Evolutionary conservation across 2,329 filamentous ascomycete species (phyloP).

Genomic region (Fusarium coffeatum): DNA sequence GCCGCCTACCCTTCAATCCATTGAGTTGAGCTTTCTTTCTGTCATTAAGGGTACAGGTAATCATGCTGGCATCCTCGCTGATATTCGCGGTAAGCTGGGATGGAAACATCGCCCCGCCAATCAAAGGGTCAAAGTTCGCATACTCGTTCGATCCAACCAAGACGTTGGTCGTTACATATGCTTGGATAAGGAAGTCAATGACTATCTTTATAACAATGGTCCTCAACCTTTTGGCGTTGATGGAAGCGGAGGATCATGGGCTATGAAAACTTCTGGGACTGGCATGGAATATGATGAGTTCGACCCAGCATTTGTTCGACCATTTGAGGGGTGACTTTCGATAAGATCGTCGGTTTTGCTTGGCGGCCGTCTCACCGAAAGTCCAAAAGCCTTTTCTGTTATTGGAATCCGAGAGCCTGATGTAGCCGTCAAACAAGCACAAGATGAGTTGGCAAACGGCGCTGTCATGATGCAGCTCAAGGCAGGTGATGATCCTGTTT

Average conservation of each 20-base stretch:
- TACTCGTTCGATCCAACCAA: not conserved
- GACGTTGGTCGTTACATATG: not conserved
- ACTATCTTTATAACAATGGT: constrained; percentile 11
- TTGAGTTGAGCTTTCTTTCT: not conserved
- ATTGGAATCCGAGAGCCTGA: too few relatives aligned
- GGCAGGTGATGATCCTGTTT: too few relatives aligned
- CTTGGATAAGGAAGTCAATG: constrained; percentile 7
- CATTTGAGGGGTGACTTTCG: too few relatives aligned
- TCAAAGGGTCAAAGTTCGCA: not conserved
- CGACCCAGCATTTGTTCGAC: too few relatives aligned
- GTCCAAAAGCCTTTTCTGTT: too few relatives aligned
- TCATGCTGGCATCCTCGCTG: not conserved
- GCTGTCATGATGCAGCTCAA: too few relatives aligned
- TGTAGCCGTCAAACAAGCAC: too few relatives aligned
- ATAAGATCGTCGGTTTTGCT: too few relatives aligned
- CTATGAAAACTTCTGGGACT: not conserved
- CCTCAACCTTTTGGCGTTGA: not conserved
- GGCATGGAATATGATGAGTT: not conserved
- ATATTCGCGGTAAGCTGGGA: not conserved
- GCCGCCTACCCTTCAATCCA: not conserved
- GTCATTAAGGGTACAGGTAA: not conserved
- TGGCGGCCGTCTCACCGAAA: too few relatives aligned
- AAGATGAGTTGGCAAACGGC: too few relatives aligned
- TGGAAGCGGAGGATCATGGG: not conserved
- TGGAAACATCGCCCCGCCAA: not conserved